Percentiles rank a stretch among this genome's conserved stretches.
phyloP scores from a whole-genome alignment of 2,329 filamentous ascomycete species.

The Pseudogymnoascus sp. region DNA sequence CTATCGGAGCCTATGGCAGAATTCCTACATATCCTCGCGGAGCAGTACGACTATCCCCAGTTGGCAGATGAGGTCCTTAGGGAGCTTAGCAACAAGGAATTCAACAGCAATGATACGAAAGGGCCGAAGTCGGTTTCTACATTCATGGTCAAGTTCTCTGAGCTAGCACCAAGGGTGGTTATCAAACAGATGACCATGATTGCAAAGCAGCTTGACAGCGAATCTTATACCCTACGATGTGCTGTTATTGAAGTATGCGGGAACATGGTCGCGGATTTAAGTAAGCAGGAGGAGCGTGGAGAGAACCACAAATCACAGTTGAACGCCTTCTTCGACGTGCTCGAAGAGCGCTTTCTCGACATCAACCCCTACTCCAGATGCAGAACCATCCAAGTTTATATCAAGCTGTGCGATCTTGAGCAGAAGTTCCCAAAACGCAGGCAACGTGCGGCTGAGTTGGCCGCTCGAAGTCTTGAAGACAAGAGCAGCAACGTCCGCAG shows the following conservation, averaged over 20 bases:
- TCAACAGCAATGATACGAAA: conserved; percentile 91
- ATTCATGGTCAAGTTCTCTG: conserved; percentile 88
- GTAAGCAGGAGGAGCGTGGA: conserved; percentile 79
- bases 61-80: conserved; percentile 87
- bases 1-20: conserved; percentile 99
- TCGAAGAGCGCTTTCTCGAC: conserved; percentile 93
- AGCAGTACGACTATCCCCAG: conserved; percentile 97
- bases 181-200: conserved; percentile 97
- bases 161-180: conserved; percentile 80
- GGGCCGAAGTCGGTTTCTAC: conserved; percentile 94
- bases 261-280: conserved; percentile 85
- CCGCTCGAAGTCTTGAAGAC: conserved; percentile 83
- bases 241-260: conserved; percentile 95
- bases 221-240: conserved; percentile 91
- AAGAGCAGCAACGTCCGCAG: conserved; percentile 96
- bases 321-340: conserved; percentile 91
- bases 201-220: conserved; percentile 90
- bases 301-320: conserved; percentile 94
- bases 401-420: conserved; percentile 86
- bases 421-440: conserved; percentile 91
- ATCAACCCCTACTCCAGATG: conserved; percentile 94
- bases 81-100: conserved; percentile 95
- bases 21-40: conserved; percentile 87
- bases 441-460: conserved; percentile 79
- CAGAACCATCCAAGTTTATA: conserved; percentile 85